Percentiles rank a stretch among this genome's conserved stretches.
Conservation (phyloP, 306 rosid species). For the Adenanthera pavonina region DNA sequence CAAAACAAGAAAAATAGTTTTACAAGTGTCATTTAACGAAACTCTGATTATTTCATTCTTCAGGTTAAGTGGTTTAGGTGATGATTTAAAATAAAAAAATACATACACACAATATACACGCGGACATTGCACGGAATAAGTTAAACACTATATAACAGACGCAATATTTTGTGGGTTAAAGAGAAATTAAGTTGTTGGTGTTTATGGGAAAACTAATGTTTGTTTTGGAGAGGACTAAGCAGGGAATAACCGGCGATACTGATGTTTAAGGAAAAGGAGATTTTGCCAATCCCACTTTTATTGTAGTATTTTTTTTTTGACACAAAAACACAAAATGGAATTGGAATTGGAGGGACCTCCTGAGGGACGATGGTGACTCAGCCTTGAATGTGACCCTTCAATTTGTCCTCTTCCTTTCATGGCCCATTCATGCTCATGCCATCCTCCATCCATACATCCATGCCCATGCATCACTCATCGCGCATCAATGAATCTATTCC, state of each 20-base stretch:
- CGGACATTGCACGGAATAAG: background rate
- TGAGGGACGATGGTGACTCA: slow-evolving; percentile 42
- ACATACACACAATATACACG: background rate
- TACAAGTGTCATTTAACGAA: background rate
- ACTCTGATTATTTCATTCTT: background rate
- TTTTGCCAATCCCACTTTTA: slow-evolving; percentile 6
- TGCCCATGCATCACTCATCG: background rate
- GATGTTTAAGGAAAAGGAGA: background rate
- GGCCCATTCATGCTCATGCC: background rate
- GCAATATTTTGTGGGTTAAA: background rate
- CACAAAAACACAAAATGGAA: background rate
- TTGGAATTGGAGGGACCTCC: background rate
- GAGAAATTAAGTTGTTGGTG: background rate
- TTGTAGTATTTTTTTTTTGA: background rate
- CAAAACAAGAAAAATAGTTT: background rate
- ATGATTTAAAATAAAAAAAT: background rate
- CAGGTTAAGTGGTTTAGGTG: background rate
- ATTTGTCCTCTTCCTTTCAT: background rate
- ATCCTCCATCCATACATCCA: background rate
- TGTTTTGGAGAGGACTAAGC: background rate
- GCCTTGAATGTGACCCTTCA: slow-evolving; percentile 48
- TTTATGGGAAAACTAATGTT: background rate
- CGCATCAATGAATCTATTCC: background rate
- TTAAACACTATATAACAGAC: background rate
- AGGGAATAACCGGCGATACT: background rate